Evolutionary conservation across 2,329 filamentous ascomycete genomes (phyloP).

Genomic region (Lomentospora prolificans): DNA sequence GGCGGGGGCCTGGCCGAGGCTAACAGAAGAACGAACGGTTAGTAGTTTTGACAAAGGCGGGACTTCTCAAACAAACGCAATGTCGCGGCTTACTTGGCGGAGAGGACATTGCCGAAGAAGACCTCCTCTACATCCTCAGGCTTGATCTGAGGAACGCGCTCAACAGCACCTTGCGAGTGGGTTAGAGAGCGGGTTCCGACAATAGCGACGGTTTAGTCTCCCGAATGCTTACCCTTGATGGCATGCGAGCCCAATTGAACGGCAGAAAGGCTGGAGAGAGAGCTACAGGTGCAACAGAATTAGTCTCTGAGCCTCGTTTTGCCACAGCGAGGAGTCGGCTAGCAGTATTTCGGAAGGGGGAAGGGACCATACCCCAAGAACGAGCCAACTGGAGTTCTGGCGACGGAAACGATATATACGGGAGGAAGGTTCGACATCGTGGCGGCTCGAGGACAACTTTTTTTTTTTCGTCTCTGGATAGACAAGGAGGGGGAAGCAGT

Average conservation of each 20-base stretch:
- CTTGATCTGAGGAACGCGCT: slow-evolving; percentile 78
- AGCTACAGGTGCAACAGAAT: slow-evolving; percentile 40
- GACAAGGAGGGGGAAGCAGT: slow-evolving; percentile 8
- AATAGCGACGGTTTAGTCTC: not conserved
- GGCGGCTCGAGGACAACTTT: slow-evolving; percentile 13
- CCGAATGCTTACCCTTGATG: slow-evolving; percentile 64
- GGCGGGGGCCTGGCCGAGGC: slow-evolving; percentile 91
- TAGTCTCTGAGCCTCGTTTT: not conserved
- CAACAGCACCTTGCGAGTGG: slow-evolving; percentile 55
- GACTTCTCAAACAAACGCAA: not conserved
- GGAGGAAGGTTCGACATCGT: slow-evolving; percentile 71
- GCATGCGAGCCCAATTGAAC: slow-evolving; percentile 80
- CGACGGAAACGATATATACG: slow-evolving; percentile 92
- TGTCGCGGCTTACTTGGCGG: slow-evolving; percentile 62
- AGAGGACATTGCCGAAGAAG: slow-evolving; percentile 96
- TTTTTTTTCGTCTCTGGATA: slow-evolving; percentile 8
- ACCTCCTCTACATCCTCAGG: slow-evolving; percentile 88
- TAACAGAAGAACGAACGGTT: slow-evolving; percentile 23
- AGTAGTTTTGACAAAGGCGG: slow-evolving; percentile 1
- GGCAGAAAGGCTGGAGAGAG: slow-evolving; percentile 77
- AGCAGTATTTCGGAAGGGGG: slow-evolving; percentile 9
- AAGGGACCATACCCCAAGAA: slow-evolving; percentile 69
- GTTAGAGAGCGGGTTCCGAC: not conserved
- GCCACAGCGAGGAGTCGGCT: too few species aligned
- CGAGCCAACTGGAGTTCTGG: slow-evolving; percentile 82